Evolutionary conservation across 257 asterid genomes (phyloP), one percentile per base, ranked within the genome.

Genomic region (Przewalskia tangutica): DNA sequence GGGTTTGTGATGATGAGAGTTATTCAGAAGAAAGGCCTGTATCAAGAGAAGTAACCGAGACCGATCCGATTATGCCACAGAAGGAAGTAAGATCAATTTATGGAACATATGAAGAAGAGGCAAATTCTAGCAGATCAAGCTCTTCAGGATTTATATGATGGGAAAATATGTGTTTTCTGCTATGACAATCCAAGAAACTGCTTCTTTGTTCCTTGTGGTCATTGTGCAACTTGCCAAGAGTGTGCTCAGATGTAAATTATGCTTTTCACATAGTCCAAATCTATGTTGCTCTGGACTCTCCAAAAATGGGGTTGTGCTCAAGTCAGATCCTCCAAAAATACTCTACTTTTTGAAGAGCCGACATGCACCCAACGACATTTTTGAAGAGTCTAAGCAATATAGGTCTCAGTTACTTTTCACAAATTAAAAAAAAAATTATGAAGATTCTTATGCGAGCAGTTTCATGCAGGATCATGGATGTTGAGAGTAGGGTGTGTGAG

Each of bases 121-220:
- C 8, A 8, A 81, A 42, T 7, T 81, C 79, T 8, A 66, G 76
- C 11, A 53, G 40, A 8, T 32, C 85, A 14, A 83, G 84, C 67
- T 77, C 85, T 12, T 82, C 82, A 6, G 18, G 86, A 77, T 38
- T 73, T 82, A 10, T 81, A 84, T 56, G 86, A 85, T 67, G 82
- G 82, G 2, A 87, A 70, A 50, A 81, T 87, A 9, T 87, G 88
- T 60, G 88, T 78, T 0, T 70, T 87, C 16, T 87, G 89, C 83
- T 87, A 83, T 34, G 88, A 87, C 9, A 70, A 56, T 82, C 55
- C 78, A 7, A 46, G 88, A 18, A 85, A 81, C 70, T 81, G 84
- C 79, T 83, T 85, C 77, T 83, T 87, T 83, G 79, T 87, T 68
- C 89, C 88, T 18, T 87, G 89, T 46, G 89, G 89, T 17, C 89